Conservation (phyloP, 192 early-diverging fungal genomes). For the Backusella morwellensis region DNA sequence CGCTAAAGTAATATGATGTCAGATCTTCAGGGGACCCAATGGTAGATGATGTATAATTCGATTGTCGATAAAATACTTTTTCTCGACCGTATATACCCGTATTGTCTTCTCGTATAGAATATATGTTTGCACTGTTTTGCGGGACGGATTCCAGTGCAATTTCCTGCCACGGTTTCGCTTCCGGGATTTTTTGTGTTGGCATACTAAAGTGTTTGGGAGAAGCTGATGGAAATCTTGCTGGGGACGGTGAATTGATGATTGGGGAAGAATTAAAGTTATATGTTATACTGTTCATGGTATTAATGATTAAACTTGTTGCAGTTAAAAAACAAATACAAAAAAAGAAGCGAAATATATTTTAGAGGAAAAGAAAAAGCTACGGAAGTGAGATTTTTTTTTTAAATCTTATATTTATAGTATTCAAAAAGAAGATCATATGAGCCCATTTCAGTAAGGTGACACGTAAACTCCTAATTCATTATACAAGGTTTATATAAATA, state of each 20-base stretch:
- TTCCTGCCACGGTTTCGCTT: conserved; percentile 3
- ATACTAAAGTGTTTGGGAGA: conserved; percentile 1
- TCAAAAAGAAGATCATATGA: conserved; percentile 3
- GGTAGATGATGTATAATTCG: not conserved
- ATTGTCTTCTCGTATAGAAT: not conserved
- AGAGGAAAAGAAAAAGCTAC: not conserved
- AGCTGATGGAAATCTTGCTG: not conserved
- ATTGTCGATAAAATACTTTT: conserved; percentile 1
- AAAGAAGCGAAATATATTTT: not conserved
- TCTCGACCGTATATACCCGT: not conserved
- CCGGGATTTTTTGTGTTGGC: conserved; percentile 6
- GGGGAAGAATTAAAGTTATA: not conserved
- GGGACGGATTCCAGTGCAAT: conserved; percentile 5
- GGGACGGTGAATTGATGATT: not conserved
- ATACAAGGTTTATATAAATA: not conserved
- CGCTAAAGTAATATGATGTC: not conserved
- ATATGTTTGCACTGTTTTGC: not conserved
- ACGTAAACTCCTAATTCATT: not conserved
- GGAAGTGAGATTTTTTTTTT: not conserved
- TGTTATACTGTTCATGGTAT: not conserved
- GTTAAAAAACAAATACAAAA: not conserved
- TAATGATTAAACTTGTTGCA: not conserved
- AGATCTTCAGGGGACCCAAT: not conserved
- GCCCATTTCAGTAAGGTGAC: not conserved
- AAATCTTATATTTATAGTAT: not conserved